Conservation (phyloP, 768 basidiomycete species). For the Nevesoporus exiguus region DNA sequence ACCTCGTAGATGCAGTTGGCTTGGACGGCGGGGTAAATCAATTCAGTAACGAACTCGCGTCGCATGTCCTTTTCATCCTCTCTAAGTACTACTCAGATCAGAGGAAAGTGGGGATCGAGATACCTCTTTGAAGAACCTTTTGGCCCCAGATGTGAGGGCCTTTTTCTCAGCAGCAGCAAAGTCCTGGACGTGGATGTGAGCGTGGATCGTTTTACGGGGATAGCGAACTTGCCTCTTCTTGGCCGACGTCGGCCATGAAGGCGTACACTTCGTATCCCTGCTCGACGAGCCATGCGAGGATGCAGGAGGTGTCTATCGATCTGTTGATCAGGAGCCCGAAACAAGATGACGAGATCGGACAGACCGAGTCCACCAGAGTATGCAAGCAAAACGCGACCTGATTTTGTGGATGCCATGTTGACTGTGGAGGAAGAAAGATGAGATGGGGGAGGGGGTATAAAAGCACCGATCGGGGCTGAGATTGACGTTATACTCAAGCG, state of each 20-base stretch:
- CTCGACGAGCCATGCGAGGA: conserved; percentile 98
- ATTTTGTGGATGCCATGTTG: conserved; percentile 32
- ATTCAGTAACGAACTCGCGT: conserved; percentile 90
- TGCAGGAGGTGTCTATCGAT: conserved; percentile 88
- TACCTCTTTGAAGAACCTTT: conserved; percentile 91
- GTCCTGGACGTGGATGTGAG: conserved; percentile 51
- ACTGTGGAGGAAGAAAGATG: too few relatives aligned
- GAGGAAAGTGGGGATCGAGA: background rate
- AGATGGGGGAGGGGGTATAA: background rate
- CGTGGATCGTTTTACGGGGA: background rate
- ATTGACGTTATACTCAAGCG: too few relatives aligned
- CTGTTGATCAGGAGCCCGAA: conserved; percentile 7
- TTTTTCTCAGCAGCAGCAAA: conserved; percentile 90
- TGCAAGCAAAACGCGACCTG: conserved; percentile 89
- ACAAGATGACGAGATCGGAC: conserved; percentile 28
- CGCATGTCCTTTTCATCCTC: conserved; percentile 72
- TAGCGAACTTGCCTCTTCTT: conserved; percentile 63
- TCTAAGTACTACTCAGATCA: background rate
- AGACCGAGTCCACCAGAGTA: conserved; percentile 97
- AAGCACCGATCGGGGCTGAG: background rate
- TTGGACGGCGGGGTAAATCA: conserved; percentile 98
- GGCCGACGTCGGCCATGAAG: conserved; percentile 95
- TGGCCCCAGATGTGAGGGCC: conserved; percentile 88
- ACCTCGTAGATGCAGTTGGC: conserved; percentile 99
- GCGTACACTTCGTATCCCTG: conserved; percentile 96